These are phyloP conservation scores for Helicostylum pulchrum DNA, from an alignment of 192 early-diverging fungal species.

Conservation along the genomic window DNA sequence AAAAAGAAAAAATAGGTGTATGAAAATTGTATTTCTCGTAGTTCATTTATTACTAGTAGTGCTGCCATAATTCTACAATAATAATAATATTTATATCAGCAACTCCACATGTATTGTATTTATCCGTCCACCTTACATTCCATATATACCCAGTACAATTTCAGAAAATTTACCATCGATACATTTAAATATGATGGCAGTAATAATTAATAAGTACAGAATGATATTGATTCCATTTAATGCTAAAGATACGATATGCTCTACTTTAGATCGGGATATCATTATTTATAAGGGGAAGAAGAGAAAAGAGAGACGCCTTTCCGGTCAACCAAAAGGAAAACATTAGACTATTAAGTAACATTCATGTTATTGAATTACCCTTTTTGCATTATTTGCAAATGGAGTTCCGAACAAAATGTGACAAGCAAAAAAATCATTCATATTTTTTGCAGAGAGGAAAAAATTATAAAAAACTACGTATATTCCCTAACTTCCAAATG, in stretches of 20 bases:
- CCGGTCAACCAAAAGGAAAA: too few species aligned
- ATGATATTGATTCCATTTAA: constrained; percentile 29
- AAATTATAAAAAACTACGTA: neutral
- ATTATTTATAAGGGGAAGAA: constrained; percentile 2
- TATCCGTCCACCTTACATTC: constrained; percentile 12
- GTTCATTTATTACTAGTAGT: constrained; percentile 47
- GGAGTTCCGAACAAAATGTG: neutral
- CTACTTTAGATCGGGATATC: constrained; percentile 27
- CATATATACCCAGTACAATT: constrained; percentile 30
- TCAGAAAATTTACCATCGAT: constrained; percentile 24
- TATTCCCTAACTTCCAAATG: too few species aligned
- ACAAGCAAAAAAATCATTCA: neutral
- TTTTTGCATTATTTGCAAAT: neutral
- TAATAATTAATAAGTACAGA: constrained; percentile 23
- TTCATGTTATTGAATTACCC: constrained; percentile 15
- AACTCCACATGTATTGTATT: neutral
- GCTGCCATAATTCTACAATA: constrained; percentile 20
- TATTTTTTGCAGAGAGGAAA: neutral
- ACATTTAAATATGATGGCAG: constrained; percentile 22
- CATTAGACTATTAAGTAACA: neutral
- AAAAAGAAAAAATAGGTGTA: constrained; percentile 49
- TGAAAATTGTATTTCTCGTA: constrained; percentile 41
- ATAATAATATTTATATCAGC: neutral
- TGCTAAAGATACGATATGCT: constrained; percentile 19
- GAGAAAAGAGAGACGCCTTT: neutral